Conservation (phyloP, 2,329 filamentous ascomycete species). For the Sphaerulina populicola region DNA sequence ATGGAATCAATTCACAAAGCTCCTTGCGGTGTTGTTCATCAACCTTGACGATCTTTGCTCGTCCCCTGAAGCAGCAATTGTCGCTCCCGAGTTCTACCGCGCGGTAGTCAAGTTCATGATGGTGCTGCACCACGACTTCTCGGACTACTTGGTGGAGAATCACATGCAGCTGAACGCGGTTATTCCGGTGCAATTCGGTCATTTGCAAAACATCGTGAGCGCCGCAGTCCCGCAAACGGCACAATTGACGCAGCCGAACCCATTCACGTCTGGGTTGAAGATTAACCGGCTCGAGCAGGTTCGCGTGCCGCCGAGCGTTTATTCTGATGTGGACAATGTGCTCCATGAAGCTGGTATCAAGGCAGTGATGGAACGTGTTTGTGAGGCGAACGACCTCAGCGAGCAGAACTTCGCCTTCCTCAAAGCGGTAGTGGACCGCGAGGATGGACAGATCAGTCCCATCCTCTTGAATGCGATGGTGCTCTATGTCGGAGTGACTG, state of each 20-base stretch:
- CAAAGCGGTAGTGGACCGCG: conserved; percentile 60
- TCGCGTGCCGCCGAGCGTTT: conserved; percentile 56
- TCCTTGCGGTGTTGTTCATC: conserved; percentile 41
- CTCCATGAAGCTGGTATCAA: conserved; percentile 47
- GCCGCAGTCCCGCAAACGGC: conserved; percentile 63
- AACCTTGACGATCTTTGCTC: conserved; percentile 76
- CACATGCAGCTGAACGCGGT: conserved; percentile 72
- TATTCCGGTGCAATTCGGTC: conserved; percentile 74
- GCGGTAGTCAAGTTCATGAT: conserved; percentile 74
- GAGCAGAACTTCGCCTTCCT: conserved; percentile 70
- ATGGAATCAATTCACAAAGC: conserved; percentile 66
- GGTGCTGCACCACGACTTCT: conserved; percentile 85
- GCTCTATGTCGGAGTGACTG: conserved; percentile 69
- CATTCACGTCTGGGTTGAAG: conserved; percentile 64
- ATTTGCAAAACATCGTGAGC: conserved; percentile 80
- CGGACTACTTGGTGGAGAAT: conserved; percentile 83
- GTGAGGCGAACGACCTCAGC: conserved; percentile 43
- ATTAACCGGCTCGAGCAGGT: conserved; percentile 69
- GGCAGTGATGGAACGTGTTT: conserved; percentile 44
- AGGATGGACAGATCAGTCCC: conserved; percentile 33
- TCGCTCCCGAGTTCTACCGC: conserved; percentile 76
- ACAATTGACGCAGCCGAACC: conserved; percentile 60
- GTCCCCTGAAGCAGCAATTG: conserved; percentile 56
- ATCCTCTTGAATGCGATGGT: conserved; percentile 71
- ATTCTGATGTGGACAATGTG: conserved; percentile 53